phyloP scores from a whole-genome alignment of 768 basidiomycete genomes.

The Boletus reticulatus region DNA sequence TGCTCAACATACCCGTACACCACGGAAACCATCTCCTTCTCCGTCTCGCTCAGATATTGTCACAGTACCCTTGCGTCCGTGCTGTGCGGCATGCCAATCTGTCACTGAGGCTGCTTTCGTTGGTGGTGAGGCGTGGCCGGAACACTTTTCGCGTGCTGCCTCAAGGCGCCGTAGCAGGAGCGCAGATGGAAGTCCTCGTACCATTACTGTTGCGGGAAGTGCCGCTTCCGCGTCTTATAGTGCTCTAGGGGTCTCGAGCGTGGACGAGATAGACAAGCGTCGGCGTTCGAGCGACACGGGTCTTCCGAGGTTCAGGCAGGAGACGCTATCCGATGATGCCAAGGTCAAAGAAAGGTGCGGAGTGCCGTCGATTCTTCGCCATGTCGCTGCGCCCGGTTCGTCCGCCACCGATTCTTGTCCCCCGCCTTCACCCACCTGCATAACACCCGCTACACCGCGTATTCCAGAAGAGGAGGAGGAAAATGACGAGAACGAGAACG shows the following conservation, averaged over 20 bases:
- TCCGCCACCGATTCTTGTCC: background rate
- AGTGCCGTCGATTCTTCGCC: background rate
- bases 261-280: constrained; percentile 66
- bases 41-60: constrained; percentile 39
- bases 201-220: constrained; percentile 31
- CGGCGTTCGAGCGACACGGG: constrained; percentile 43
- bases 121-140: constrained; percentile 59
- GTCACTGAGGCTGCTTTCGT: constrained; percentile 55
- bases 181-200: constrained; percentile 30
- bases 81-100: constrained; percentile 62
- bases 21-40: constrained; percentile 25
- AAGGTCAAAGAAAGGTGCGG: background rate
- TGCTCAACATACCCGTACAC: constrained; percentile 13
- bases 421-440: constrained; percentile 13
- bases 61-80: constrained; percentile 69
- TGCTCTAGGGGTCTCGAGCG: constrained; percentile 36
- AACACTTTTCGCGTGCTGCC: constrained; percentile 63
- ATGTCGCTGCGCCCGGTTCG: background rate
- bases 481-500: constrained; percentile 50
- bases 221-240: constrained; percentile 25
- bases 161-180: constrained; percentile 53
- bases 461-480: constrained; percentile 38
- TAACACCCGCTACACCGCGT: constrained; percentile 16
- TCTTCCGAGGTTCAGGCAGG: background rate
- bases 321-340: background rate